Base-by-base conservation (phyloP, 495 filamentous ascomycete genomes). In the Parmelia sp. region DNA sequence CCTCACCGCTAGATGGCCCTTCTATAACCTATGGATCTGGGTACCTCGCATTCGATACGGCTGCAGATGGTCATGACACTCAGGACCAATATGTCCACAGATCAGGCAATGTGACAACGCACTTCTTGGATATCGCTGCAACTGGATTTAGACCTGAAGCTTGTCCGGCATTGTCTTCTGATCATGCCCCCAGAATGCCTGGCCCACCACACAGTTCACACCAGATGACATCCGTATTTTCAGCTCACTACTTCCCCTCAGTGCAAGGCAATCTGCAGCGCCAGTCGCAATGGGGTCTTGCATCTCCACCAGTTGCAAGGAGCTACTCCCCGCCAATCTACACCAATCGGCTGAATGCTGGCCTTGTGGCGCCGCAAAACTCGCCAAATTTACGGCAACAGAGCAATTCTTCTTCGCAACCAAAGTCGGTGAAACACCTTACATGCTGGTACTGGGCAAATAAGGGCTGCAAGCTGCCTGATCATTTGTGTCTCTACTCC, bases 381-480 rank as follows among this genome's bases (percentile, higher is more conserved):
- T 7, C 21, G 7, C 42, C 21, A 4, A 14, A 21, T 31, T 14
- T 42, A 19, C 7, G 9, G 21, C 17, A 33, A 21, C 14, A 17
- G 3, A 21, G 21, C 17, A 29, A 63, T 3, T 12, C 39, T 31
- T 5, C 47, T n/a, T 39, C 60, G 12, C 21, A 36, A 23, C 59
- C 39, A 4, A 29, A 27, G 6, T 65, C 63, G 2, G 57, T 70
- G 9, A 70, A 72, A 51, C 53, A 64, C 39, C 37, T 70, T 6
- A 72, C 70, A 12, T 73, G 71, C 51, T 64, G 63, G 42, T 73
- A 44, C 47, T 73, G 68, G 70, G 25, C 42, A 0, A 62, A 17
- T 0, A 23, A 57, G 3, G 60, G 61, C 25, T 73, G 71, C 66
- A 66, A 39, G 31, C 51, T 57, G 12, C 17, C 35, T 2, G 66